Evolutionary conservation across 352 stramenopile genomes (phyloP), one percentile per base, ranked within the genome.

Genomic region (Pythium periplocum): DNA sequence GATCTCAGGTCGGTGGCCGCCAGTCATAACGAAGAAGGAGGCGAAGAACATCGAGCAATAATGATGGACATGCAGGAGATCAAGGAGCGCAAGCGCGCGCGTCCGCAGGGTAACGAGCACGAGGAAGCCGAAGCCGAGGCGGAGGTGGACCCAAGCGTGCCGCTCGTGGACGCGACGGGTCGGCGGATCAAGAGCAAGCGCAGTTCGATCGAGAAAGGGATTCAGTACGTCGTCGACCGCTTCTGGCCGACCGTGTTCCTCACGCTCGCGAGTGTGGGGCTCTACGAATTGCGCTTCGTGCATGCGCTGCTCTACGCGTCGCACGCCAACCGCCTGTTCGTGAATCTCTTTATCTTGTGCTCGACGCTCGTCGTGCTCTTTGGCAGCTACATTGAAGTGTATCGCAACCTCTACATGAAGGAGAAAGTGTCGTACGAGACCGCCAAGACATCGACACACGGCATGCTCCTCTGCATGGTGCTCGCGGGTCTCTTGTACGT

Each of bases 331-430:
- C 77, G 80, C 42, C 52, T 17, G 43, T 82, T 80, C 36, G 69
- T 90, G 45, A 69, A 77, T 35, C 52, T 83, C 36, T 72, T 73
- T 46, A 71, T 90, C 45, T 59, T 71, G 17, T 77, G 68, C 53
- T 71, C 61, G 41, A 76, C 77, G 40, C 48, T 87, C 4, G 54
- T 88, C 37, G 67, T 81, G 42, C 57, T 80, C 40, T 78, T 91
- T 45, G 76, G 69, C 1, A 60, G 59, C 52, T 90, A 90, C 67
- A 85, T 90, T 44, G 80, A 90, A 60, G 53, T 87, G 26, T 90
- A 90, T 52, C 75, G 80, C 17, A 69, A 69, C 36, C 57, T 87
- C 55, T 55, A 83, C 26, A 49, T 69, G 41, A 70, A 76, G 47
- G 80, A 90, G 43, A 77, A 70, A 10, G 73, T 90, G 10, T 62